These are phyloP conservation scores for Pseudogymnoascus verrucosus DNA, from an alignment of 2,329 filamentous ascomycete species.

Conservation along the genomic window DNA sequence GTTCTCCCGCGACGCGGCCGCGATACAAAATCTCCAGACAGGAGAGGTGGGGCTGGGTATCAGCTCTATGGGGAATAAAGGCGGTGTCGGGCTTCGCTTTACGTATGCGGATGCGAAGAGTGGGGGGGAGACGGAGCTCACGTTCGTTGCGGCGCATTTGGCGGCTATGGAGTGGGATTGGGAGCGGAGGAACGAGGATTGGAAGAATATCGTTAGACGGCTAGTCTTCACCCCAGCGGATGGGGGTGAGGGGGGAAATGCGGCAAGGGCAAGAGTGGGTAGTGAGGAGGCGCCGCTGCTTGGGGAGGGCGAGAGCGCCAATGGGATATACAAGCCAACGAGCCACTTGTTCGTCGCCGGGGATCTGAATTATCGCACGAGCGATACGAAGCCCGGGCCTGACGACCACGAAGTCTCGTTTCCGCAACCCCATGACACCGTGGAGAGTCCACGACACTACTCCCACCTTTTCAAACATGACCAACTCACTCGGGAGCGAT, in stretches of 20 bases:
- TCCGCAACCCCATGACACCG: slow-evolving; percentile 47
- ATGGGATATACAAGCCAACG: slow-evolving; percentile 59
- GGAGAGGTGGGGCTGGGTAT: slow-evolving; percentile 79
- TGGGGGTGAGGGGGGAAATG: slow-evolving; percentile 25
- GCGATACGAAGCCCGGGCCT: slow-evolving; percentile 52
- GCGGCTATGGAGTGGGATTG: slow-evolving; percentile 79
- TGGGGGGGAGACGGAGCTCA: slow-evolving; percentile 51
- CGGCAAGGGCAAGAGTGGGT: slow-evolving; percentile 15
- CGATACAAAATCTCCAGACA: slow-evolving; percentile 60
- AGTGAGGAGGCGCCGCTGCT: slow-evolving; percentile 36
- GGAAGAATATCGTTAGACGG: slow-evolving; percentile 72
- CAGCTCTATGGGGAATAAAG: slow-evolving; percentile 91
- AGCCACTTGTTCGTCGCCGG: slow-evolving; percentile 80
- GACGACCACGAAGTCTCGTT: slow-evolving; percentile 47
- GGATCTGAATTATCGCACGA: slow-evolving; percentile 92
- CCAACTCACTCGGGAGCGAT: slow-evolving; percentile 68
- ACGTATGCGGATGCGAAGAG: slow-evolving; percentile 41
- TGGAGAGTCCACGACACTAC: slow-evolving; percentile 52
- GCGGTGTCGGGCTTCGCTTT: slow-evolving; percentile 72
- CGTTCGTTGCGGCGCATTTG: slow-evolving; percentile 81
- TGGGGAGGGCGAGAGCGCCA: slow-evolving; percentile 40
- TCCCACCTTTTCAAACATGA: slow-evolving; percentile 62
- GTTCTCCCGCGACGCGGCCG: slow-evolving; percentile 59
- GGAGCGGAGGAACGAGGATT: slow-evolving; percentile 73
- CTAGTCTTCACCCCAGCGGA: slow-evolving; percentile 58